These are phyloP conservation scores for Glarea lozoyensis DNA, from an alignment of 495 filamentous ascomycete species.

Conservation along the genomic window DNA sequence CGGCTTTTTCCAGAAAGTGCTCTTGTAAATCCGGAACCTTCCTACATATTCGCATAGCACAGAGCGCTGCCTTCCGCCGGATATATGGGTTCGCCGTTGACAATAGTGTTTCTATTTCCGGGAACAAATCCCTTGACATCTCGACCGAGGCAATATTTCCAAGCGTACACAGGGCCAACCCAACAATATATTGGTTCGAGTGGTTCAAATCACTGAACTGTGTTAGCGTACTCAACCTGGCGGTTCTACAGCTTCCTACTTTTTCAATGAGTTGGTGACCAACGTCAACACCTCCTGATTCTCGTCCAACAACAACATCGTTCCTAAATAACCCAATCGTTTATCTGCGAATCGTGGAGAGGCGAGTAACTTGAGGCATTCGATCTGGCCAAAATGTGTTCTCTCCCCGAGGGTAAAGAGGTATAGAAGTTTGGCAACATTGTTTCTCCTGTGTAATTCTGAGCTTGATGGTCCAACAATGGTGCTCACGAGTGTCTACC, in stretches of 20 bases:
- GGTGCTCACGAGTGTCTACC: conserved; percentile 42
- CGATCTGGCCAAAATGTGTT: conserved; percentile 98
- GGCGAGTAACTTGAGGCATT: conserved; percentile 94
- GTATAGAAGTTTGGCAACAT: conserved; percentile 96
- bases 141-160: conserved; percentile 96
- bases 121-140: conserved; percentile 97
- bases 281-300: conserved; percentile 96
- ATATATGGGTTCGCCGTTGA: conserved; percentile 95
- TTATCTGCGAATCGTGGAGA: conserved; percentile 98
- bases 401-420: conserved; percentile 97
- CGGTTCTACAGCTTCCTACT: no score
- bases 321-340: conserved; percentile 88
- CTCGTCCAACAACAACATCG: conserved; percentile 92
- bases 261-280: conserved; percentile 95
- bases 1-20: conserved; percentile 91
- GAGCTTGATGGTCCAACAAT: background rate
- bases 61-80: conserved; percentile 92
- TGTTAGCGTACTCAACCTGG: no score
- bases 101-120: conserved; percentile 83
- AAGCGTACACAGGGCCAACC: conserved; percentile 87
- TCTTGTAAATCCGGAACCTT: conserved; percentile 97
- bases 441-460: conserved; percentile 67
- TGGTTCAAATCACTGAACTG: conserved; percentile 70
- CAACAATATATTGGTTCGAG: conserved; percentile 97
- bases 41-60: conserved; percentile 97